Conservation (phyloP, 352 stramenopile species). For the Phytophthora chlamydospora region DNA sequence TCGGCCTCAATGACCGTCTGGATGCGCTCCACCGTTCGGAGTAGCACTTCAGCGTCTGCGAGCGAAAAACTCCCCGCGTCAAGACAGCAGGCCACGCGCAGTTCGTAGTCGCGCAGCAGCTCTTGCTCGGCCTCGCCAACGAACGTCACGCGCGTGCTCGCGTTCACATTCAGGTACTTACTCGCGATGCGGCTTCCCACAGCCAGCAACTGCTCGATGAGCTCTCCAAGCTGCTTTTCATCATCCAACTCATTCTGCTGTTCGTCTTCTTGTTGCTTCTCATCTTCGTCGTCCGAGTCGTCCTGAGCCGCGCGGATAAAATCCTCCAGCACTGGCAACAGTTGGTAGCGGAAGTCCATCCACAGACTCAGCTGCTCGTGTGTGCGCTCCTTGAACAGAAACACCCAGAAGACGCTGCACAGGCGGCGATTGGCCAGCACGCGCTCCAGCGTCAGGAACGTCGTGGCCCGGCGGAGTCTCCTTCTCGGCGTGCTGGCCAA, state of each 20-base stretch:
- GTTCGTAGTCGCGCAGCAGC: conserved; percentile 65
- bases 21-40: conserved; percentile 61
- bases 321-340: conserved; percentile 65
- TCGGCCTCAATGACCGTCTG: conserved; percentile 71
- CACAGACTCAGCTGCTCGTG: conserved; percentile 84
- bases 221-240: conserved; percentile 48
- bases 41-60: conserved; percentile 63
- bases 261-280: conserved; percentile 32
- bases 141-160: conserved; percentile 70
- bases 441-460: conserved; percentile 74
- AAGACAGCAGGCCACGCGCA: conserved; percentile 59
- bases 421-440: conserved; percentile 78
- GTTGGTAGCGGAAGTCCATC: conserved; percentile 82
- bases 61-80: conserved; percentile 74
- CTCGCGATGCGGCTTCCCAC: conserved; percentile 58
- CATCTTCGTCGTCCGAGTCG: conserved; percentile 40
- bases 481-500: conserved; percentile 28
- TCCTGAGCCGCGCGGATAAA: conserved; percentile 54
- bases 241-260: conserved; percentile 24
- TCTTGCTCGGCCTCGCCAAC: conserved; percentile 67
- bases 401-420: conserved; percentile 89
- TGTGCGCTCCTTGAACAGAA: conserved; percentile 85
- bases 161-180: conserved; percentile 65
- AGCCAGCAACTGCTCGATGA: conserved; percentile 74
- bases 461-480: conserved; percentile 38